These are phyloP conservation scores for Cucumis melo DNA, from an alignment of 306 rosid genomes.

Conservation along the genomic window DNA sequence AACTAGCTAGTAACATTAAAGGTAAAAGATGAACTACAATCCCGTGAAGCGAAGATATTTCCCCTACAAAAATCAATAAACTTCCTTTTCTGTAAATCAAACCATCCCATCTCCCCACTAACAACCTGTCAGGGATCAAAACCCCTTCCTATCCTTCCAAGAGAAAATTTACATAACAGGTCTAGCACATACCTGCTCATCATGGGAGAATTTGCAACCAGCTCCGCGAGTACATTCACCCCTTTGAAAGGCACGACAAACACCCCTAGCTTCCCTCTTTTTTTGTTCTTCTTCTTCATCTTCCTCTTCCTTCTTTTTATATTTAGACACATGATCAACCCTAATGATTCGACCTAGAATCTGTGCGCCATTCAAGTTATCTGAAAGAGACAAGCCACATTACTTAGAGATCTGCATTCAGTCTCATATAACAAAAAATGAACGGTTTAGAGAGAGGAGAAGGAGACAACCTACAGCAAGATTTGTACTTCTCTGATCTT, in stretches of 20 bases:
- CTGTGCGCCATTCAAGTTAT: constrained; percentile 85
- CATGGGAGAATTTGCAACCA: constrained; percentile 79
- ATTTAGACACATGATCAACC: constrained; percentile 76
- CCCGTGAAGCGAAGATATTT: too few relatives aligned
- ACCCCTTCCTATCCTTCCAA: neutral
- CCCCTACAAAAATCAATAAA: neutral
- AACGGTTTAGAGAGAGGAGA: neutral
- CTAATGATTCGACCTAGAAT: constrained; percentile 62
- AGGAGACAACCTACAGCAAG: constrained; percentile 60
- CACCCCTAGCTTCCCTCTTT: constrained; percentile 86
- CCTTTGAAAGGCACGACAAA: constrained; percentile 85
- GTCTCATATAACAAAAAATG: neutral
- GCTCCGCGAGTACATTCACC: constrained; percentile 93
- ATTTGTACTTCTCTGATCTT: constrained; percentile 85
- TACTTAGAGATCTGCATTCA: neutral
- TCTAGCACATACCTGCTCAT: constrained; percentile 41
- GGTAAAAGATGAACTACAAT: neutral
- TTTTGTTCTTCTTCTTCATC: constrained; percentile 69
- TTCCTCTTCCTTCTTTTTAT: constrained; percentile 88
- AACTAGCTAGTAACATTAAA: neutral
- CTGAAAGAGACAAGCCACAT: constrained; percentile 16
- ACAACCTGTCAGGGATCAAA: neutral
- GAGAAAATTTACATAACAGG: neutral
- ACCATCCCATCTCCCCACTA: too few relatives aligned
- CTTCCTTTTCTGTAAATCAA: neutral